phyloP scores from a whole-genome alignment of 1,139 yeast species.

The Blastobotrys arbuscula region DNA sequence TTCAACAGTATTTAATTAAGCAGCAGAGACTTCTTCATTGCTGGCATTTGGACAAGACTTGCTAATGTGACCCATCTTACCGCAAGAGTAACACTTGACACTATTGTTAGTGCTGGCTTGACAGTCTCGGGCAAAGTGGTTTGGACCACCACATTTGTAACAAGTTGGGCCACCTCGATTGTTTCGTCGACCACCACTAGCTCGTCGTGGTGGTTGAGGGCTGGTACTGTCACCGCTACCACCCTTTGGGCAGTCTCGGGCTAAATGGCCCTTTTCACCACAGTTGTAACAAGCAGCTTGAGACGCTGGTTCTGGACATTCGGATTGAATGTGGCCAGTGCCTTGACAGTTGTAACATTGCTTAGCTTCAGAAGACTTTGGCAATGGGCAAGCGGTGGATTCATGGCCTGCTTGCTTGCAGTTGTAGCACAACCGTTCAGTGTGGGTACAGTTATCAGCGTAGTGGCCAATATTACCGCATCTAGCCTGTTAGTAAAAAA shows the following conservation, averaged over 20 bases:
- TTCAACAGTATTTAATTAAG: not conserved
- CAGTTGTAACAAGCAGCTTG: slow-evolving; percentile 39
- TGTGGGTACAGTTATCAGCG: slow-evolving; percentile 80
- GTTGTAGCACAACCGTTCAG: slow-evolving; percentile 86
- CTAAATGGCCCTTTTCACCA: slow-evolving; percentile 72
- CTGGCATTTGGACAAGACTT: not conserved
- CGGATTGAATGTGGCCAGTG: slow-evolving; percentile 64
- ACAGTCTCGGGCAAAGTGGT: slow-evolving; percentile 90
- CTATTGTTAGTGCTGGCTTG: slow-evolving; percentile 48
- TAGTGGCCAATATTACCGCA: slow-evolving; percentile 92
- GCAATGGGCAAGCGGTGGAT: slow-evolving; percentile 79
- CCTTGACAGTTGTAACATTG: slow-evolving; percentile 82
- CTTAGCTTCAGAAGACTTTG: slow-evolving; percentile 74
- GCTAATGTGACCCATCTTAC: slow-evolving; percentile 69
- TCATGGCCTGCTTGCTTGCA: slow-evolving; percentile 84
- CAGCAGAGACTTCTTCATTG: slow-evolving; percentile 4
- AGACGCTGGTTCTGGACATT: slow-evolving; percentile 42
- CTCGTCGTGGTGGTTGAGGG: slow-evolving; percentile 5
- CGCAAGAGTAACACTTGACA: slow-evolving; percentile 83
- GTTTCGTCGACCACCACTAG: slow-evolving; percentile 10
- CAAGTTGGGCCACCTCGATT: slow-evolving; percentile 49
- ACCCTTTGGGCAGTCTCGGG: slow-evolving; percentile 49
- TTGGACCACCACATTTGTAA: slow-evolving; percentile 90
- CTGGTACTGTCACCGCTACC: not conserved
- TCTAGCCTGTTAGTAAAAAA: slow-evolving; percentile 34